These are phyloP conservation scores for Kodamaea nitidulidarum DNA, from an alignment of 805 yeast species.

Conservation along the genomic window DNA sequence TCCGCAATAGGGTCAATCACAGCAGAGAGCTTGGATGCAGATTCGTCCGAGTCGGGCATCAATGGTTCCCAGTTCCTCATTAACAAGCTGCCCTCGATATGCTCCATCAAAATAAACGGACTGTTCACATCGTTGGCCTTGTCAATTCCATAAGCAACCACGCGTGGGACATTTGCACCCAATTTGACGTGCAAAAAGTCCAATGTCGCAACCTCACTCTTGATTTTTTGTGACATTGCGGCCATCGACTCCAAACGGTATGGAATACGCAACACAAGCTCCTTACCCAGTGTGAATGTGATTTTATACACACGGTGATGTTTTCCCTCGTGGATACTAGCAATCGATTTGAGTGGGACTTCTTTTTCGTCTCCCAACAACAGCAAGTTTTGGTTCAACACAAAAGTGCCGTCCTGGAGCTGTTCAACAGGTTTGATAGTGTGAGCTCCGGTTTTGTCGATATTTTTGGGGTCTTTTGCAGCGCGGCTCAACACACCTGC, in stretches of 20 bases:
- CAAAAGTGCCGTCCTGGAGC: slow-evolving; percentile 39
- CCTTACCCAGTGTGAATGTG: slow-evolving; percentile 55
- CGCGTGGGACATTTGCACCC: slow-evolving; percentile 68
- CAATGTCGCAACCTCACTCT: slow-evolving; percentile 90
- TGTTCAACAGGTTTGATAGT: slow-evolving; percentile 23
- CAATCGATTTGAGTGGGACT: slow-evolving; percentile 60
- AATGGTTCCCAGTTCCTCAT: slow-evolving; percentile 93
- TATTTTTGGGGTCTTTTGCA: slow-evolving; percentile 21
- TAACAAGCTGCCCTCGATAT: slow-evolving; percentile 69
- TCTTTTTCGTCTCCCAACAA: slow-evolving; percentile 29
- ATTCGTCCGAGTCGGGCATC: slow-evolving; percentile 49
- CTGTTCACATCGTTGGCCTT: slow-evolving; percentile 58
- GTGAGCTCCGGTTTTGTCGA: slow-evolving; percentile 20
- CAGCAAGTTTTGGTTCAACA: slow-evolving; percentile 48
- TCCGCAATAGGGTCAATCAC: slow-evolving; percentile 75
- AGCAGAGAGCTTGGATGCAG: slow-evolving; percentile 47
- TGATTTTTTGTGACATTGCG: slow-evolving; percentile 62
- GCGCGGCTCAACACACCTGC: slow-evolving; percentile 43
- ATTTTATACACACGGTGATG: slow-evolving; percentile 85
- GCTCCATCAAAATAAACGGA: slow-evolving; percentile 82
- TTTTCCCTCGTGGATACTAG: slow-evolving; percentile 89
- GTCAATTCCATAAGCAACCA: slow-evolving; percentile 61
- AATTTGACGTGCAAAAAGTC: slow-evolving; percentile 71
- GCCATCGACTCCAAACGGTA: slow-evolving; percentile 68
- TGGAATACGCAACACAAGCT: slow-evolving; percentile 78